phyloP scores from a whole-genome alignment of 805 yeast species.

The Hanseniaspora thailandica region DNA sequence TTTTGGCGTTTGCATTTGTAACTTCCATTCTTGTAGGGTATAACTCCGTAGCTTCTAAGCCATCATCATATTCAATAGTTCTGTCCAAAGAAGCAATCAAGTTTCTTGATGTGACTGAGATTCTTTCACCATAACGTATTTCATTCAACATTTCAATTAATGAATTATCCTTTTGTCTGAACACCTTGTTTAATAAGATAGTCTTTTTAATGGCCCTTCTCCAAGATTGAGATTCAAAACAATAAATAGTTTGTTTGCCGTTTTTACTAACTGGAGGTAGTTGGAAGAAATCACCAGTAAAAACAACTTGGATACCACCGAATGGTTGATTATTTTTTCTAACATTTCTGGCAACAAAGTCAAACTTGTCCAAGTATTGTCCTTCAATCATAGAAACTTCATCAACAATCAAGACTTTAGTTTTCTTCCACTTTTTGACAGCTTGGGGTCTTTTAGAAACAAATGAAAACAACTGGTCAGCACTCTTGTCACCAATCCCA shows the following conservation, averaged over 20 bases:
- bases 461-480: conserved; percentile 37
- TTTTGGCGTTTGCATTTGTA: conserved; percentile 51
- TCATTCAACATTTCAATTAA: conserved; percentile 72
- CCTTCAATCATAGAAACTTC: conserved; percentile 77
- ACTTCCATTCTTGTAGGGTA: conserved; percentile 83
- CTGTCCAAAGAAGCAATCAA: conserved; percentile 49
- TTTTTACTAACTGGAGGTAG: conserved; percentile 53
- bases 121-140: conserved; percentile 54
- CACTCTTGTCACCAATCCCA: conserved; percentile 54
- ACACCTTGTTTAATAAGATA: conserved; percentile 62
- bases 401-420: conserved; percentile 57
- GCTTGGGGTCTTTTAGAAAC: conserved; percentile 43
- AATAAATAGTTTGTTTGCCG: conserved; percentile 35
- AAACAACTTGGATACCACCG: conserved; percentile 68
- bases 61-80: conserved; percentile 49
- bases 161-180: conserved; percentile 69
- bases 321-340: conserved; percentile 43
- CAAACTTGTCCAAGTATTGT: conserved; percentile 48
- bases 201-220: conserved; percentile 47
- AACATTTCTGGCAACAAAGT: conserved; percentile 44
- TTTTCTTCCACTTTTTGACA: conserved; percentile 41
- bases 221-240: conserved; percentile 74
- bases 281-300: conserved; percentile 75
- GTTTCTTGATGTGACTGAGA: conserved; percentile 37
- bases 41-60: conserved; percentile 77